Evolutionary conservation across 78 protist species (phyloP), one percentile per base, ranked within the genome.

Genomic region (Isochrysis galbana): DNA sequence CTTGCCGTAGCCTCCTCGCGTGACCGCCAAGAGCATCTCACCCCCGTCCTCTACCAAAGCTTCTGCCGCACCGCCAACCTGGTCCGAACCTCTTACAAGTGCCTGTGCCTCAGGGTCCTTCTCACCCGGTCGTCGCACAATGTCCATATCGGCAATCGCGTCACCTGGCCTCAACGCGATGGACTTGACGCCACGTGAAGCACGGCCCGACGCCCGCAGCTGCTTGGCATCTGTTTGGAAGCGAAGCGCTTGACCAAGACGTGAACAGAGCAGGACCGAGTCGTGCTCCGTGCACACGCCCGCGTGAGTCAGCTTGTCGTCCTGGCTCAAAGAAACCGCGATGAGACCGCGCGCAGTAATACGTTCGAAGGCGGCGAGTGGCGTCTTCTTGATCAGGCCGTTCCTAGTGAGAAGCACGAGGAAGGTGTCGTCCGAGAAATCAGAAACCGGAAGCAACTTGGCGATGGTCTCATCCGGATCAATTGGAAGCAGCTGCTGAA

Each of bases 401-500:
- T n/a, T 2, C 41, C 46, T 22, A 47, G 91, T 89, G 67, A 89
- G 32, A 14, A 89, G 45, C 25, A 89, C n/a, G 34, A 61, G 80
- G n/a, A 23, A 5, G 32, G 2, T 29, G 45, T 29, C 39, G 22
- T 2, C 38, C 34, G 25, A 21, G 87, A 29, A 80, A 14, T 32
- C 38, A 29, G 42, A 22, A 29, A 80, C 87, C 29, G 87, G 87
- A 23, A 61, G 72, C 72, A 61, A 2, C n/a, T 11, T 5, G 5
- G 70, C 38, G 38, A 87, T 44, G 46, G 42, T 4, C 45, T 87
- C 90, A 26, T 44, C 44, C 34, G 54, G 22, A 3, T 51, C 17
- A 67, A 87, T 87, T 42, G 91, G 91, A 39, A 88, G 74, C 26
- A 88, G 39, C 74, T 47, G 5, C 77, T 51, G 69, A 10, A 88